phyloP scores from a whole-genome alignment of 1,284 basidiomycete genomes.

The Bjerkandera adusta region DNA sequence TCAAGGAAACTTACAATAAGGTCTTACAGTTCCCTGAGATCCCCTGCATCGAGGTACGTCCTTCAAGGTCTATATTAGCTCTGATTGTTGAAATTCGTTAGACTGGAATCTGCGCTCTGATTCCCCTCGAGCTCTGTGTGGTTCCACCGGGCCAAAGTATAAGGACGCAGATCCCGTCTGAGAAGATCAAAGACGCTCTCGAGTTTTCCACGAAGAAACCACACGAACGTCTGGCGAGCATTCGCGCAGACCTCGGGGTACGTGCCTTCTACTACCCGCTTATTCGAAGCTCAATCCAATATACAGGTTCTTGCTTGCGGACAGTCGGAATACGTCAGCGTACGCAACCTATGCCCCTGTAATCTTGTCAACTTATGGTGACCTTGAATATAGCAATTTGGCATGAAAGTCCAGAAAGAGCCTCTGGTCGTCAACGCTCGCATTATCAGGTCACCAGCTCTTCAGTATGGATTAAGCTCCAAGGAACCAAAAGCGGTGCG shows the following conservation, averaged over 20 bases:
- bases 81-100: slow-evolving; percentile 4
- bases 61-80: too few species aligned
- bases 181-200: slow-evolving; percentile 63
- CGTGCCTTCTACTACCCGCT: slow-evolving; percentile 16
- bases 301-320: slow-evolving; percentile 66
- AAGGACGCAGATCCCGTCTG: slow-evolving; percentile 67
- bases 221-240: slow-evolving; percentile 56
- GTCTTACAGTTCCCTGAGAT: slow-evolving; percentile 53
- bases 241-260: slow-evolving; percentile 53
- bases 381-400: too few species aligned
- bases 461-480: too few species aligned
- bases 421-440: too few species aligned
- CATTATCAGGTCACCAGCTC: too few species aligned
- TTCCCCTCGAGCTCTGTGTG: slow-evolving; percentile 66
- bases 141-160: slow-evolving; percentile 71
- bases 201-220: slow-evolving; percentile 72
- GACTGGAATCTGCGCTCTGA: slow-evolving; percentile 47
- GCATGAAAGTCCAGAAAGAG: too few species aligned
- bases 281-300: not conserved
- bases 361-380: too few species aligned
- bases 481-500: too few species aligned
- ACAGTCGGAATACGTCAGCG: slow-evolving; percentile 67
- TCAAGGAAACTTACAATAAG: slow-evolving; percentile 45
- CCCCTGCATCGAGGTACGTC: slow-evolving; percentile 58
- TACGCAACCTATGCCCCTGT: too few species aligned